Percentiles rank a stretch among this genome's conserved stretches.
Evolutionary conservation across 768 basidiomycete genomes (phyloP).

Genomic region (Boletellus ananiceps): DNA sequence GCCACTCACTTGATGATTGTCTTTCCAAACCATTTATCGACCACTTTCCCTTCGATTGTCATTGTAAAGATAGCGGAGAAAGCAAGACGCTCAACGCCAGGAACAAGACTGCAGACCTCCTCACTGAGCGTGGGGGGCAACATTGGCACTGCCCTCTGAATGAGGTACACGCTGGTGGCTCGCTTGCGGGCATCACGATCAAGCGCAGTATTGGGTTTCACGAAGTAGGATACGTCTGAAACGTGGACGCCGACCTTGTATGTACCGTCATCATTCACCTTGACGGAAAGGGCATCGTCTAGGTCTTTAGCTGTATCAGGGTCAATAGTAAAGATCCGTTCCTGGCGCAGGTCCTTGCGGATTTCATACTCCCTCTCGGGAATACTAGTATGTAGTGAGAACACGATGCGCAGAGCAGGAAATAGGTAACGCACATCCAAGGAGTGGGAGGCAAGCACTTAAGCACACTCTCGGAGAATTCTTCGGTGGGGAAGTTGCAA

Average conservation of each 20-base stretch:
- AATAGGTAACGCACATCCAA: conserved; percentile 63
- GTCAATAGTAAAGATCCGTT: conserved; percentile 92
- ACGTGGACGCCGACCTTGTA: conserved; percentile 94
- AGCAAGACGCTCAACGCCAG: conserved; percentile 83
- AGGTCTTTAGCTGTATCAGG: conserved; percentile 86
- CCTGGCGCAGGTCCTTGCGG: conserved; percentile 81
- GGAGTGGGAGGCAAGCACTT: conserved; percentile 96
- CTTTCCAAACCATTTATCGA: conserved; percentile 91
- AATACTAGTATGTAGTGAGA: conserved; percentile 45
- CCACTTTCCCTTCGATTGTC: conserved; percentile 71
- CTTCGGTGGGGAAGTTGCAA: conserved; percentile 98
- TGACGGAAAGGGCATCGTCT: conserved; percentile 92
- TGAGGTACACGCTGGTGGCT: conserved; percentile 94
- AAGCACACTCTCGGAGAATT: conserved; percentile 90
- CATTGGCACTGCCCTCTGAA: conserved; percentile 97
- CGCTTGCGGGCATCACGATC: conserved; percentile 97
- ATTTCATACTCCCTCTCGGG: conserved; percentile 85
- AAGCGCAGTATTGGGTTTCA: conserved; percentile 92
- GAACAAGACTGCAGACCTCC: conserved; percentile 86
- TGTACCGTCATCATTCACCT: conserved; percentile 84
- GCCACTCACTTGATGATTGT: conserved; percentile 77
- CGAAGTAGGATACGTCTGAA: conserved; percentile 93
- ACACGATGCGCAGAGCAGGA: not conserved
- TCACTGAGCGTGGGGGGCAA: conserved; percentile 91
- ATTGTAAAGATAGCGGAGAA: conserved; percentile 90